Evolutionary conservation across 1,139 yeast species (phyloP), one percentile per base, ranked within the genome.

Genomic region (Scheffersomyces illinoinensis): DNA sequence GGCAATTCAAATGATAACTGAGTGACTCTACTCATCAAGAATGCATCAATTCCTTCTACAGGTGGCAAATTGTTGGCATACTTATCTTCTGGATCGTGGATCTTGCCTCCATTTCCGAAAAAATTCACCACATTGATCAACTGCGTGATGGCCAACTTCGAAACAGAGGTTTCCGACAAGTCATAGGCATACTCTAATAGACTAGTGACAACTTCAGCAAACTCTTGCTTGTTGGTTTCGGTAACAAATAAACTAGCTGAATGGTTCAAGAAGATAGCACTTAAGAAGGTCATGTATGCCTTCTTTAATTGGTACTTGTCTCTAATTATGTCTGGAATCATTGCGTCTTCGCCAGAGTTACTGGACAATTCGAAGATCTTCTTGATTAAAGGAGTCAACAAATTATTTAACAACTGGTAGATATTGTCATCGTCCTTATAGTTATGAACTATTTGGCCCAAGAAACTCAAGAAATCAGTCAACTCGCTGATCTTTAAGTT

Each of bases 401-500:
- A 76, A 59, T 88, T 87, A 67, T 89, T 87, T 62, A 95, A 79
- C 73, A 96, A 78, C 66, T 87, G 88, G 71, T 90, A 92, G 58
- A 93, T 85, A 54, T 83, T 84, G 53, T 85, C 87, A 65, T 90
- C 89, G 54, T 79, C 78, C 67, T 86, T 85, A 73, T 89, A 92
- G 66, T 82, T 85, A 73, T 95, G 98, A 54, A 90, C 86, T 61
- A 95, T 84, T 74, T 95, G 98, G 7, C 97, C 96, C 65, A 95
- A 77, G 71, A 95, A 95, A 55, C 95, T 85, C 59, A 93, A 76
- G 70, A 96, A 93, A 69, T 92, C 97, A 53, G 85, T 82, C 69
- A 93, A 76, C 71, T 95, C 99, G 54, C 79, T 74, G 8, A 85
- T 76, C 61, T 84, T 86, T 64, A 89, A 74, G 67, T 86, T 83